Percentiles rank a stretch among this genome's conserved stretches.
Conservation (phyloP, 768 basidiomycete species). For the Collybiopsis confluens region DNA sequence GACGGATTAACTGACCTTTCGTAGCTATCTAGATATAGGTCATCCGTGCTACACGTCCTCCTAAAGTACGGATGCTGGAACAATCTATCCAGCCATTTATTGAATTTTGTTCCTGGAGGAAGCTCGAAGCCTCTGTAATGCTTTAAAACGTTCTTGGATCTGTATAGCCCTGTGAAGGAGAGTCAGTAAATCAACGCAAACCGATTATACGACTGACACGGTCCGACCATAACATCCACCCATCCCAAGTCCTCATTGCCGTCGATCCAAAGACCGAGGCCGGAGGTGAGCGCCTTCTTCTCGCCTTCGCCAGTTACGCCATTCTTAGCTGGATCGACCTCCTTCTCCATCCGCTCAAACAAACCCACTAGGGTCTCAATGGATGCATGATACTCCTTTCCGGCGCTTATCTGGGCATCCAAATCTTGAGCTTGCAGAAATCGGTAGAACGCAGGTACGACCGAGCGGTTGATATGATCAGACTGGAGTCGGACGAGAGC, state of each 20-base stretch:
- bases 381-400: slow-evolving; percentile 49
- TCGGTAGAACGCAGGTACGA: slow-evolving; percentile 73
- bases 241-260: slow-evolving; percentile 49
- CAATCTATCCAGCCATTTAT: slow-evolving; percentile 49
- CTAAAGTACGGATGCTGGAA: slow-evolving; percentile 61
- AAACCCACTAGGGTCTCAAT: slow-evolving; percentile 48
- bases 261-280: slow-evolving; percentile 59
- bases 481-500: slow-evolving; percentile 64
- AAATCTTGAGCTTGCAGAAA: slow-evolving; percentile 67
- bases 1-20: slow-evolving; percentile 43
- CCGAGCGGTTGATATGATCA: slow-evolving; percentile 59
- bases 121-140: slow-evolving; percentile 67
- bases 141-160: slow-evolving; percentile 44
- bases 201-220: slow-evolving; percentile 46
- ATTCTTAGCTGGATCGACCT: slow-evolving; percentile 31
- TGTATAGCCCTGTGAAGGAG: slow-evolving; percentile 54
- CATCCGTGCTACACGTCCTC: slow-evolving; percentile 62
- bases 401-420: slow-evolving; percentile 44
- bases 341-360: slow-evolving; percentile 50
- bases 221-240: slow-evolving; percentile 65
- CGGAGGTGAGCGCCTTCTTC: slow-evolving; percentile 28
- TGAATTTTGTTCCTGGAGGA: slow-evolving; percentile 43
- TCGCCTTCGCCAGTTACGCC: slow-evolving; percentile 39
- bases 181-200: not conserved
- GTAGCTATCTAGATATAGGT: slow-evolving; percentile 68